Base-by-base conservation (phyloP, 2,329 filamentous ascomycete genomes). In the Epichloe sylvatica region DNA sequence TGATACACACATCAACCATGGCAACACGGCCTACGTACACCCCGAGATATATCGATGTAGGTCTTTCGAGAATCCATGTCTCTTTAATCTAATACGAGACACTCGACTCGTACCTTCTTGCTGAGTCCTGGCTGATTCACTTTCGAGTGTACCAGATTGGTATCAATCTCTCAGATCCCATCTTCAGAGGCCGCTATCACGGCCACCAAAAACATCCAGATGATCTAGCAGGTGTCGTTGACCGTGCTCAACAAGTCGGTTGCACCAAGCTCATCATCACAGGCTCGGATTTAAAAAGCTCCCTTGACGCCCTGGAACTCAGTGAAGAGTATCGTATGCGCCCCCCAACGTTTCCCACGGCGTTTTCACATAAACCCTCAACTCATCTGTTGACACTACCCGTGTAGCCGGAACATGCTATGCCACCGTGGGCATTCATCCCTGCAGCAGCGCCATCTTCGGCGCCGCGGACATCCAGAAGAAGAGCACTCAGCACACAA, bases 101-200 rank as follows among this genome's bases (percentile, higher is more conserved):
- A 23, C 8, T 11, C 7, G 6, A 17, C 9, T 25, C 5, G 4
- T 13, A 9, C 23, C 5, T 8, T 12, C 4, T 19, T 11, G n/a
- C 12, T 13, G 25, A 44, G 8, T 19, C 25, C 33, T n/a, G 41
- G 33, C 25, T 34, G 5, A 44, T 8, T 34, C 7, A 3, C 1
- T 30, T 9, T 30, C 30, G 7, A 30, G 37, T 54, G 56, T 36
- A 58, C 54, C 62, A 83, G 80, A 83, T 98, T 61, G 92, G 91
- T 51, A 96, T 98, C 73, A 98, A 98, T 66, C 77, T 98, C 49
- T 86, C 90, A 48, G 92, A 98, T 62, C 86, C 86, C 47, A 87
- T 96, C 52, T 98, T 91, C 66, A 78, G 80, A 44, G 92, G 92
- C 46, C 68, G 78, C 40, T 94, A 97, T 62, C 83, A 94, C 62